Evolutionary conservation across 2,329 filamentous ascomycete genomes (phyloP), one percentile per base, ranked within the genome.

Genomic region (Colletotrichum cordylinicola): DNA sequence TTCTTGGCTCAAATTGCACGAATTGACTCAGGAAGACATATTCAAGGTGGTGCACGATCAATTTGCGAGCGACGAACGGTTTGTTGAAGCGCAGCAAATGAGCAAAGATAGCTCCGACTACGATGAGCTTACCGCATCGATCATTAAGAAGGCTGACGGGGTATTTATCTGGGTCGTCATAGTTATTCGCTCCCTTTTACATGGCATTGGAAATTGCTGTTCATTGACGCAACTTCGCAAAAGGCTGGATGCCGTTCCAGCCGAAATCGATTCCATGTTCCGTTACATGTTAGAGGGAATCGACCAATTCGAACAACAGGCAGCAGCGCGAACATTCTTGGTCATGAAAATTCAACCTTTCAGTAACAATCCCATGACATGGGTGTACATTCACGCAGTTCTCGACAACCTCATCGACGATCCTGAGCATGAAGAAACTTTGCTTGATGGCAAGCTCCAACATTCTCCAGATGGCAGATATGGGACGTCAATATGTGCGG

Each of bases 11-110:
- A 55, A 48, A 8, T 52, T 81, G 5, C 73, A 81, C 8, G 68
- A 79, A 6, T 24, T 79, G 12, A 81, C 75, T 1, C n/a, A 35
- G 2, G n/a, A n/a, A 1, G 79, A 80, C 43, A 80, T 81, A 55
- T 10, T n/a, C 4, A 16, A 24, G 21, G 52, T 55, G 18, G n/a
- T 55, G 6, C n/a, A 24, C 27, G 52, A 55, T 10, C 16, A 55
- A 10, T 55, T 55, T 12, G 6, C 52, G 4, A 21, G 52, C 10
- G 52, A 55, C 21, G 52, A 55, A n/a, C 52, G 52, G 6, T 55
- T 55, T 24, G 52, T 55, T 21, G 52, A 55, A 27, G 52, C n/a
- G 13, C 52, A 21, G 10, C 3, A 55, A n/a, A 2, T 27, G 10
- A 24, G 52, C 6, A 24, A 8, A 12, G 9, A 24, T 5, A n/a